Evolutionary conservation across 257 asterid species (phyloP).

Genomic region (Solanum virginianum): DNA sequence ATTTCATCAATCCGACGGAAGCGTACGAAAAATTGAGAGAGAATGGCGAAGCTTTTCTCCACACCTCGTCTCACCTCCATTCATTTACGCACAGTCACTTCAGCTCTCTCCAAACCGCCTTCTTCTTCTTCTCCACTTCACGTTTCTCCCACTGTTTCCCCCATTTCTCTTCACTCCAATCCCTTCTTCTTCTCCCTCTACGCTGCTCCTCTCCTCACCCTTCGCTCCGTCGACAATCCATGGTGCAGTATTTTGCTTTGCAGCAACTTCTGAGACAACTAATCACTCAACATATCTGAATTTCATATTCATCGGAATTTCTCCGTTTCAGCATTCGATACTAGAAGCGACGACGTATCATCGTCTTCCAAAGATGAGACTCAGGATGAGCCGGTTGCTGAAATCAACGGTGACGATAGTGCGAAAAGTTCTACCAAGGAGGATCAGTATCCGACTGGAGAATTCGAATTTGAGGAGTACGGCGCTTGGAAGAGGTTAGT

Average conservation of each 20-base stretch:
- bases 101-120: conserved; percentile 7
- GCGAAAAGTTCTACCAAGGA: neutral
- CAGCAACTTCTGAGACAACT: too few species aligned
- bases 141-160: neutral
- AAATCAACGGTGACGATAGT: conserved; percentile 9
- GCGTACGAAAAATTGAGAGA: neutral
- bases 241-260: too few species aligned
- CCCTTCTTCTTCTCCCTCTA: neutral
- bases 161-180: neutral
- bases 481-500: conserved; percentile 48
- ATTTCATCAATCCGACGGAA: neutral
- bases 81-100: conserved; percentile 32
- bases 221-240: neutral
- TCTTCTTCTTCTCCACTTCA: conserved; percentile 3
- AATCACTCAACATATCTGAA: too few species aligned
- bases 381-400: conserved; percentile 9
- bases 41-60: conserved; percentile 26
- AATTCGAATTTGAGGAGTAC: conserved; percentile 50
- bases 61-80: conserved; percentile 25
- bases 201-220: neutral
- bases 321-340: conserved; percentile 38
- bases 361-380: conserved; percentile 11
- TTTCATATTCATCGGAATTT: neutral
- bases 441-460: conserved; percentile 64
- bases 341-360: conserved; percentile 22